These are phyloP conservation scores for Sporothrix pseudoabietina DNA, from an alignment of 2,329 filamentous ascomycete species.

Conservation along the genomic window DNA sequence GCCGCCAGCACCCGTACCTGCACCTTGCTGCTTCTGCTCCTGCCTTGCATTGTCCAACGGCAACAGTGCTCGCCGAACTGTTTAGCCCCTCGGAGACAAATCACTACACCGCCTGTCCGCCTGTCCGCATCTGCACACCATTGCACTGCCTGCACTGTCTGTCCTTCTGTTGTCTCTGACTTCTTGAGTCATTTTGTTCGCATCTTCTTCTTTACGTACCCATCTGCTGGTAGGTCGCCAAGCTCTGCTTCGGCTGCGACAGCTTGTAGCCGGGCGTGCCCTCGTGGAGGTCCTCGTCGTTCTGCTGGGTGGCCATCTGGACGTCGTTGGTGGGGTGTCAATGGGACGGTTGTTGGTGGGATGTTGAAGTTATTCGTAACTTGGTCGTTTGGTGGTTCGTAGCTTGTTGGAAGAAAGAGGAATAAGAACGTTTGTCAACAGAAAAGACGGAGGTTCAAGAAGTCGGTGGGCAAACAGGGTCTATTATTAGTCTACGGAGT, in stretches of 20 bases:
- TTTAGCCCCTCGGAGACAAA: neutral
- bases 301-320: constrained; percentile 67
- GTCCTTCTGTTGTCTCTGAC: neutral
- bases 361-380: neutral
- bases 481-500: constrained; percentile 20
- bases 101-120: constrained; percentile 5
- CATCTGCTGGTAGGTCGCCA: constrained; percentile 91
- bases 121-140: neutral
- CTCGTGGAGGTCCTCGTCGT: constrained; percentile 77
- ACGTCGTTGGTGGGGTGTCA: constrained; percentile 38
- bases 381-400: neutral
- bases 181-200: neutral
- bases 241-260: constrained; percentile 92
- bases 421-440: neutral
- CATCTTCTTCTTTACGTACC: constrained; percentile 56
- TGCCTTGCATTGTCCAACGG: neutral
- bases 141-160: too few relatives aligned
- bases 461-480: constrained; percentile 21
- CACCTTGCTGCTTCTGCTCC: neutral
- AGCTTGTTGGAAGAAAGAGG: neutral
- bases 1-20: neutral
- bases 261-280: constrained; percentile 97
- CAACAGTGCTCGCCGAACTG: neutral
- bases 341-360: neutral
- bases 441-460: neutral